Evolutionary conservation across 169 alveolate genomes (phyloP).

Genomic region (Plasmodium gonderi): DNA sequence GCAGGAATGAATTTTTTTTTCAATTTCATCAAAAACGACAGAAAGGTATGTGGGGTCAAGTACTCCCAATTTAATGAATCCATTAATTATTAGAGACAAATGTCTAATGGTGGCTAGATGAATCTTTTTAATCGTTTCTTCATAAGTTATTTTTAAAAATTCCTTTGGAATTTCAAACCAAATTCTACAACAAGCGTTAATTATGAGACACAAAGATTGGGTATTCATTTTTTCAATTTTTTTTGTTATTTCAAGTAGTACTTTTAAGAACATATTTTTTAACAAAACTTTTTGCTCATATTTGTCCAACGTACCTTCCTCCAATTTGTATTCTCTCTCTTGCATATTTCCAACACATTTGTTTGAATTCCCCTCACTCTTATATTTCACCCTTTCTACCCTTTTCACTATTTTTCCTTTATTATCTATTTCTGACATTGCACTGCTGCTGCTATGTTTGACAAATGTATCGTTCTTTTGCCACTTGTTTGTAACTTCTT

Average conservation of each 20-base stretch:
- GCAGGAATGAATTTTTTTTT: slow-evolving; percentile 50
- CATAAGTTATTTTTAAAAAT: slow-evolving; percentile 57
- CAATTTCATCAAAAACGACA: slow-evolving; percentile 31
- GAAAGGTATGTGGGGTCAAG: slow-evolving; percentile 3
- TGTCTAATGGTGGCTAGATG: slow-evolving; percentile 59
- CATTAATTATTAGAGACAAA: slow-evolving; percentile 46
- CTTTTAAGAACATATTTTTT: not conserved
- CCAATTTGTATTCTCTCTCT: not conserved
- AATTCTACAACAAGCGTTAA: slow-evolving; percentile 59
- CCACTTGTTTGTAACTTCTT: not conserved
- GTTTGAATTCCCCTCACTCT: not conserved
- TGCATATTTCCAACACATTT: not conserved
- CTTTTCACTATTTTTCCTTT: not conserved
- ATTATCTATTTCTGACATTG: not conserved
- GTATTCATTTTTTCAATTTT: slow-evolving; percentile 45
- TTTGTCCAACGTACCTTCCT: not conserved
- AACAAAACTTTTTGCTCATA: not conserved
- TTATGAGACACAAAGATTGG: slow-evolving; percentile 51
- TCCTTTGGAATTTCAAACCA: slow-evolving; percentile 30
- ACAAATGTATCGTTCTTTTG: not conserved
- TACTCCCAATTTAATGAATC: slow-evolving; percentile 43
- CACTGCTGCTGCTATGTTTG: not conserved
- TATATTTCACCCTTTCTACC: not conserved
- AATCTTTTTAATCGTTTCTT: slow-evolving; percentile 29
- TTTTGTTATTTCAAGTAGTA: slow-evolving; percentile 25